Conservation (phyloP, 768 basidiomycete species). For the Agaricus sinodeliciosus region DNA sequence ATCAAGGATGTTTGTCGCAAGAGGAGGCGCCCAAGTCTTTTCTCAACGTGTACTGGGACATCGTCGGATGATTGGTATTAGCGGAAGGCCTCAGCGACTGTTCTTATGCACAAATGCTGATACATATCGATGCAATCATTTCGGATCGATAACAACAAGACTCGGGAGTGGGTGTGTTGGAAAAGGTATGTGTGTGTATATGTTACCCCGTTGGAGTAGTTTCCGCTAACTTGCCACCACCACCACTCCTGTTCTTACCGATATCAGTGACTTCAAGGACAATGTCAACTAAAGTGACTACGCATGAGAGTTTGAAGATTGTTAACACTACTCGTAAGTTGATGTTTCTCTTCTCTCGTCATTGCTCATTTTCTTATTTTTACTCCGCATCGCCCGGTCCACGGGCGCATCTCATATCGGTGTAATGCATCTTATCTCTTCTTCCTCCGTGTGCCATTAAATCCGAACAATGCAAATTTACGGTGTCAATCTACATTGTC, state of each 20-base stretch:
- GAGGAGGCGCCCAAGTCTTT: no score
- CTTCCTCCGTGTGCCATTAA: no score
- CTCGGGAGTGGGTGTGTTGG: no score
- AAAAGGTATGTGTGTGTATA: no score
- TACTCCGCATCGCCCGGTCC: no score
- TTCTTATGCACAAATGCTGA: background rate
- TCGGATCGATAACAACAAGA: conserved; percentile 4
- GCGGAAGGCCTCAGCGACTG: background rate
- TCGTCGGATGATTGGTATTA: conserved; percentile 1
- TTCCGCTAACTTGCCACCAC: background rate
- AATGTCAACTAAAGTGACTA: conserved; percentile 29
- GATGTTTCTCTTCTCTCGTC: background rate
- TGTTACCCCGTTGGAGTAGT: no score
- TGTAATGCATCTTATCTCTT: no score
- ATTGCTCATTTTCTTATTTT: no score
- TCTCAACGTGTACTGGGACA: no score
- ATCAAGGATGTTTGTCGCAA: no score
- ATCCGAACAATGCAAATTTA: background rate
- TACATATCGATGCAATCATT: background rate
- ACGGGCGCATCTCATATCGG: no score
- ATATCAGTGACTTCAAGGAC: conserved; percentile 5
- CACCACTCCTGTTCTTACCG: conserved; percentile 4
- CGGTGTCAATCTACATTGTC: background rate
- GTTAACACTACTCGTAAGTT: conserved; percentile 37
- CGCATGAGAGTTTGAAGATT: conserved; percentile 30